phyloP scores from a whole-genome alignment of 2,329 filamentous ascomycete genomes.

The Botrytis deweyae region DNA sequence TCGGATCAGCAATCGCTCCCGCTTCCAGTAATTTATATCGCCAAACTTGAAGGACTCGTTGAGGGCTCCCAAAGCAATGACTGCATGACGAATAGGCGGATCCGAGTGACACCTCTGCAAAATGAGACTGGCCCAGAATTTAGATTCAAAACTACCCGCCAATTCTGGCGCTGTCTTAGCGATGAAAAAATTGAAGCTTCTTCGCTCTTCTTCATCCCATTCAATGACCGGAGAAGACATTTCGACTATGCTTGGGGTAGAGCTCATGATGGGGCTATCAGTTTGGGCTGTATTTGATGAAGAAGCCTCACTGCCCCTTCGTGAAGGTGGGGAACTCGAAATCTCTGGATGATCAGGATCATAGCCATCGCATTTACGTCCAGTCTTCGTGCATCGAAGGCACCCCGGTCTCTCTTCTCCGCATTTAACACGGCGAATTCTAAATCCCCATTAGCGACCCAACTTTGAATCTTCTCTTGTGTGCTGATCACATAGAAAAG shows the following conservation, averaged over 20 bases:
- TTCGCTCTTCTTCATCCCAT: constrained; percentile 15
- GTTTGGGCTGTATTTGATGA: not conserved
- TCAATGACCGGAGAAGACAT: not conserved
- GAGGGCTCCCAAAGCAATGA: constrained; percentile 29
- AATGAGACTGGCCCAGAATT: constrained; percentile 34
- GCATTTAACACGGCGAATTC: constrained; percentile 37
- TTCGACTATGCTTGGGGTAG: not conserved
- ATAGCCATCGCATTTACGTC: constrained; percentile 38
- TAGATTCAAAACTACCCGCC: constrained; percentile 29
- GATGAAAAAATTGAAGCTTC: constrained; percentile 31
- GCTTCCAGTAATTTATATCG: constrained; percentile 1
- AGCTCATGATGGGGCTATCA: not conserved
- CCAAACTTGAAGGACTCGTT: constrained; percentile 27
- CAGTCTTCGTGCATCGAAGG: constrained; percentile 34
- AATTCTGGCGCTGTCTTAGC: constrained; percentile 31
- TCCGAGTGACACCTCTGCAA: constrained; percentile 30
- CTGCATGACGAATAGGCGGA: constrained; percentile 30
- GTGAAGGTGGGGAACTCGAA: not conserved
- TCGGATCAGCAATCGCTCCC: constrained; percentile 6
- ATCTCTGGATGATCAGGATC: constrained; percentile 4
- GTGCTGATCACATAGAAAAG: not conserved
- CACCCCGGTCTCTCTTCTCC: constrained; percentile 37
- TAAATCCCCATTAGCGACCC: constrained; percentile 21
- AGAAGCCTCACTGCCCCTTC: not conserved
- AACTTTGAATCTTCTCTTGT: not conserved